Evolutionary conservation across 176 grass and related monocot genomes (phyloP).

Genomic region (Panicum miliaceum): DNA sequence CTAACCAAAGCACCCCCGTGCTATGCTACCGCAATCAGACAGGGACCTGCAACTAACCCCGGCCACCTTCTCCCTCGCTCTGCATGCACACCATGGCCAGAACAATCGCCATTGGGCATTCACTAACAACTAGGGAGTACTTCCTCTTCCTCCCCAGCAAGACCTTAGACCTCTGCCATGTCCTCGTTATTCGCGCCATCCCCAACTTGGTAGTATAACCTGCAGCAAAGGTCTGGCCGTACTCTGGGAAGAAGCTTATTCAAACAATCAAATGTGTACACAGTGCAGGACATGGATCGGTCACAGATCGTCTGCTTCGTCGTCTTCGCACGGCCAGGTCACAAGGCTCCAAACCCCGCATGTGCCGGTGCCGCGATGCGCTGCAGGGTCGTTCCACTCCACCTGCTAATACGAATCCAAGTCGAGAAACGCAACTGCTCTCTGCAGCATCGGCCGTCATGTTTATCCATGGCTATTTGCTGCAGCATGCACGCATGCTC

Average conservation of each 20-base stretch:
- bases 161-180: not conserved
- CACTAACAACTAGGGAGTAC: not conserved
- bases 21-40: not conserved
- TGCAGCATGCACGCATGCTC: not conserved
- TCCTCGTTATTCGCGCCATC: not conserved
- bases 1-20: not conserved
- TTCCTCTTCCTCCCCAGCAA: not conserved
- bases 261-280: too few species aligned
- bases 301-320: not conserved
- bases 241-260: constrained; percentile 9
- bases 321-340: not conserved
- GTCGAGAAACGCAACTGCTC: not conserved
- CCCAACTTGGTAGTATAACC: not conserved
- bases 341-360: constrained; percentile 21
- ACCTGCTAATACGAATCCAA: not conserved
- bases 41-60: not conserved
- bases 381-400: not conserved
- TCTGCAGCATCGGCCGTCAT: not conserved
- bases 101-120: not conserved
- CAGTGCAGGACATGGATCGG: not conserved
- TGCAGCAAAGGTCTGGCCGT: not conserved
- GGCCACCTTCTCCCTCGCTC: not conserved
- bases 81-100: not conserved
- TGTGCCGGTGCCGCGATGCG: not conserved
- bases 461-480: not conserved